Percentiles rank a stretch among this genome's conserved stretches.
Conservation (phyloP, 2,329 filamentous ascomycete genomes). For the Thermomyces lanuginosus region DNA sequence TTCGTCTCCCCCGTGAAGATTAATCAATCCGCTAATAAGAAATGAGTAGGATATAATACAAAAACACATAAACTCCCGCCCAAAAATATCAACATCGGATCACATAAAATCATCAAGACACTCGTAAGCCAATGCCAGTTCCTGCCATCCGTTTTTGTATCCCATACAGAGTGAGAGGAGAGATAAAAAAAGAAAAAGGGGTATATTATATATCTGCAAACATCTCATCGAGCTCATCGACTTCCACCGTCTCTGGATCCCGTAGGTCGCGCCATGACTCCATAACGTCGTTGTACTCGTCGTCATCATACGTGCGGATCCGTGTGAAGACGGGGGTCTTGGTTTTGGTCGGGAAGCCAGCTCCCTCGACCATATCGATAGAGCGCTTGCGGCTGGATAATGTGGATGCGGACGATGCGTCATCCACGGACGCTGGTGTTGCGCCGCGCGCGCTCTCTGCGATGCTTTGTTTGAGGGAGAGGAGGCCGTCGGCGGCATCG, state of each 20-base stretch:
- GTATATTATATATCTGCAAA: conserved; percentile 46
- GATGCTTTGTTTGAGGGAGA: conserved; percentile 3
- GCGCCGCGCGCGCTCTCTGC: conserved; percentile 4
- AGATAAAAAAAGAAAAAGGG: conserved; percentile 5
- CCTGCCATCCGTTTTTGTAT: conserved; percentile 2
- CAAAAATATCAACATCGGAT: no score
- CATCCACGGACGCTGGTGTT: conserved; percentile 1
- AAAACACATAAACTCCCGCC: no score
- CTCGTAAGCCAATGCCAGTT: no score
- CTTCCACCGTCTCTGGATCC: conserved; percentile 74
- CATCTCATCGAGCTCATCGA: conserved; percentile 83
- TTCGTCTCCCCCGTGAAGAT: no score
- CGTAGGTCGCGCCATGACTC: conserved; percentile 45
- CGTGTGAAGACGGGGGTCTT: no score
- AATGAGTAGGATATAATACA: no score
- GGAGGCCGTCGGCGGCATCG: conserved; percentile 11
- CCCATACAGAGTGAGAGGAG: conserved; percentile 7
- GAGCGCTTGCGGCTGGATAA: conserved; percentile 22
- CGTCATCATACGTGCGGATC: no score
- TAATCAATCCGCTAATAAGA: no score
- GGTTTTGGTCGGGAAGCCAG: conserved; percentile 13
- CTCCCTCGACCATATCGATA: conserved; percentile 26
- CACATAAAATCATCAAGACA: no score
- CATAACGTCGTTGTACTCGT: conserved; percentile 25
- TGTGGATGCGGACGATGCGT: conserved; percentile 7